Evolutionary conservation across 2,329 filamentous ascomycete genomes (phyloP).

Genomic region (Colletotrichum theobromicola): DNA sequence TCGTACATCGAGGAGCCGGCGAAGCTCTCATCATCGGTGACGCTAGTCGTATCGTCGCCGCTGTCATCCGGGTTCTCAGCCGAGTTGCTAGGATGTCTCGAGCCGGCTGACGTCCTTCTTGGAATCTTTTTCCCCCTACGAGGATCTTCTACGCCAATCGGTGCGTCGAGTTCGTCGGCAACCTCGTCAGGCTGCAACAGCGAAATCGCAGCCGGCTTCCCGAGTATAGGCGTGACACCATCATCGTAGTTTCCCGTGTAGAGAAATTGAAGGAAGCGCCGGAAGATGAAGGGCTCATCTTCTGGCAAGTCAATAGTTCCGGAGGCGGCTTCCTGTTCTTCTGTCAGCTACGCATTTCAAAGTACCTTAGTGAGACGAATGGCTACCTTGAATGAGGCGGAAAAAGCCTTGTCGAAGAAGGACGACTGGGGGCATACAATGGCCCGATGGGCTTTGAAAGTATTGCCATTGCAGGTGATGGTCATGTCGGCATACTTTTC

Average conservation of each 20-base stretch:
- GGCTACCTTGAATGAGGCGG: slow-evolving; percentile 29
- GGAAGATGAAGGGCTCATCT: slow-evolving; percentile 31
- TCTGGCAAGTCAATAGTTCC: slow-evolving; percentile 29
- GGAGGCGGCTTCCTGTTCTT: slow-evolving; percentile 23
- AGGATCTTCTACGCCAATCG: not conserved
- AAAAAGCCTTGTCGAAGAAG: slow-evolving; percentile 29
- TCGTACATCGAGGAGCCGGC: not conserved
- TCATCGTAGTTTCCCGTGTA: slow-evolving; percentile 29
- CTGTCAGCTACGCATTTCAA: not conserved
- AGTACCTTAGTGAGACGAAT: not conserved
- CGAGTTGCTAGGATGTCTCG: not conserved
- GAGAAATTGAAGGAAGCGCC: slow-evolving; percentile 33
- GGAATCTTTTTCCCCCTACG: not conserved
- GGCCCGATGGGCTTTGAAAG: slow-evolving; percentile 37
- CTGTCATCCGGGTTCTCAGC: not conserved
- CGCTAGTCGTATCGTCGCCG: not conserved
- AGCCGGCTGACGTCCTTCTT: not conserved
- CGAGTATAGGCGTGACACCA: not conserved
- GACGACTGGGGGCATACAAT: slow-evolving; percentile 39
- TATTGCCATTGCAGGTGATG: slow-evolving; percentile 30
- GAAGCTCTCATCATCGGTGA: not conserved
- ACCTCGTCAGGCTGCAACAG: slow-evolving; percentile 1
- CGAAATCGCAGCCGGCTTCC: not conserved
- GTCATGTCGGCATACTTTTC: slow-evolving; percentile 36
- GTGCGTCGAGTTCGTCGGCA: not conserved